A percentile compares a stretch with the other conserved stretches of the same genome.
These are phyloP conservation scores for Neurospora pannonica DNA, from an alignment of 495 filamentous ascomycete genomes.

Conservation along the genomic window DNA sequence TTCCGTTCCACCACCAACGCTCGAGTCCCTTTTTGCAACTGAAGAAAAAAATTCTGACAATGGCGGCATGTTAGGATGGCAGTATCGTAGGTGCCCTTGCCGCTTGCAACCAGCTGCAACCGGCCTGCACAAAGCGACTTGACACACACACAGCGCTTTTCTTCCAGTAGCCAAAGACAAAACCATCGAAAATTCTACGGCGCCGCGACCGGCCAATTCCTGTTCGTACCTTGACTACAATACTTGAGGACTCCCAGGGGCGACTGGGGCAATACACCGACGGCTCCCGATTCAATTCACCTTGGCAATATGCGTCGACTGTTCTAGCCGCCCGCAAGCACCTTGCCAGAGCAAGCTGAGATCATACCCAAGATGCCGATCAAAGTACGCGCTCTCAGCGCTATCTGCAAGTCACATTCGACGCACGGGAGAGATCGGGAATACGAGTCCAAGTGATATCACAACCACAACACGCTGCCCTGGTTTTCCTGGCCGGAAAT, in stretches of 20 bases:
- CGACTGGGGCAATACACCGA: background rate
- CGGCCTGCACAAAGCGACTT: background rate
- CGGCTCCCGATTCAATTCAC: background rate
- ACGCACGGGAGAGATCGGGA: background rate
- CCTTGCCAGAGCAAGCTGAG: background rate
- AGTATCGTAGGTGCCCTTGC: background rate
- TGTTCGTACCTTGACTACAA: background rate
- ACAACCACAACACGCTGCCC: background rate
- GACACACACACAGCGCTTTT: background rate
- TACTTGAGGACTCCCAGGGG: background rate
- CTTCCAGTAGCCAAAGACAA: background rate
- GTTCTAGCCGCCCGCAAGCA: background rate
- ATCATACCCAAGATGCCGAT: background rate
- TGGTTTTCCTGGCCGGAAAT: background rate
- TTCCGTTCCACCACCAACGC: background rate
- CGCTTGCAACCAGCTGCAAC: background rate
- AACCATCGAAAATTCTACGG: background rate
- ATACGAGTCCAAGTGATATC: background rate
- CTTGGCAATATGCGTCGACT: background rate
- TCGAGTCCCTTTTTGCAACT: background rate
- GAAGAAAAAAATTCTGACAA: background rate
- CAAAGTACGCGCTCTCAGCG: background rate
- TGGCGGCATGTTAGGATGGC: background rate
- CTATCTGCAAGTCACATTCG: background rate
- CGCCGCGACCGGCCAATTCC: background rate